Evolutionary conservation across 371 early-diverging fungal genomes (phyloP), one percentile per base, ranked within the genome.

Genomic region (Vittaforma corneae): DNA sequence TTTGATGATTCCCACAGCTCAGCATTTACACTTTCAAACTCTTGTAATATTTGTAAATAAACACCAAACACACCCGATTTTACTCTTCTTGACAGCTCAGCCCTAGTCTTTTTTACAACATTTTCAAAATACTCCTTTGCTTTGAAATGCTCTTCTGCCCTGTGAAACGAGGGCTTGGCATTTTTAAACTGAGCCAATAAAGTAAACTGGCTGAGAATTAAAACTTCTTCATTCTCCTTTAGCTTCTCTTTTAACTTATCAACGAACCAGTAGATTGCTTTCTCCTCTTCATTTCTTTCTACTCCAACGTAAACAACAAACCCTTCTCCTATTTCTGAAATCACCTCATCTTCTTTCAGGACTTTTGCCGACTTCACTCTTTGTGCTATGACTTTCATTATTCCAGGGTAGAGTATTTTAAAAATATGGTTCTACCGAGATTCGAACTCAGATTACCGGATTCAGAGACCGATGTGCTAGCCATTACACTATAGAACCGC

Each of bases 371-470:
- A 3, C 4, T 16, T 11, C 3, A 56, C 57, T 22, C 40, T 38
- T 38, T 56, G 57, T 56, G 40, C 42, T 56, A 56, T 42, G 40
- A 56, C 9, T 18, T 6, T 35, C 57, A 56, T 56, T n/a, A n/a
- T n/a, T n/a, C n/a, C n/a, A n/a, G n/a, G n/a, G n/a, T n/a, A n/a
- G n/a, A n/a, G n/a, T n/a, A n/a, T n/a, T n/a, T n/a, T n/a, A 55
- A 67, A 68, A 69, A 68, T 61, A 42, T 80, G 81, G 82, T 82
- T 80, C 73, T 75, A 80, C 84, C 79, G 82, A 80, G 84, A 82
- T 72, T 83, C 82, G 84, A 83, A 83, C 84, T 81, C 82, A 74
- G 84, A 79, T 82, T 76, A 73, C 78, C 67, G 77, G 84, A 82
- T 76, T 82, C 84, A 84, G 79, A 83, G 81, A 80, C 84, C 76